A percentile compares a stretch with the other conserved stretches of the same genome.
Evolutionary conservation across 495 filamentous ascomycete species (phyloP).

Genomic region (Penicillium odoratum): DNA sequence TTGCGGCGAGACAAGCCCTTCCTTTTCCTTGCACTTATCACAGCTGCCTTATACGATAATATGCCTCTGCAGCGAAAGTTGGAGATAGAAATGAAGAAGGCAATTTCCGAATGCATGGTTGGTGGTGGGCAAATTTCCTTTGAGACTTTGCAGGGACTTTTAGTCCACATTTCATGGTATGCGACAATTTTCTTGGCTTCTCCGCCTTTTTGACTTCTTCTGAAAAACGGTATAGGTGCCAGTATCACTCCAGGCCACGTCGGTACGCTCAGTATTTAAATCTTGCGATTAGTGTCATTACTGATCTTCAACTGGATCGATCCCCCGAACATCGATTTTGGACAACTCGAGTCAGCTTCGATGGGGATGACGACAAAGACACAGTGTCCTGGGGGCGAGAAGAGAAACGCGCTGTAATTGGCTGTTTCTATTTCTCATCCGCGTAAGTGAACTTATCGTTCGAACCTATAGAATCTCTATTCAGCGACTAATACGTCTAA

Average conservation of each 20-base stretch:
- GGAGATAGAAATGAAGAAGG: slow-evolving; percentile 28
- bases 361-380: background rate
- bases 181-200: background rate
- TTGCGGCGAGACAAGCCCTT: slow-evolving; percentile 33
- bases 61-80: slow-evolving; percentile 38
- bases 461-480: background rate
- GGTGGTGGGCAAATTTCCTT: slow-evolving; percentile 25
- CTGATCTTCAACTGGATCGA: slow-evolving; percentile 42
- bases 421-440: slow-evolving; percentile 26
- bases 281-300: slow-evolving; percentile 43
- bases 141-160: slow-evolving; percentile 40
- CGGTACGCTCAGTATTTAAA: slow-evolving; percentile 40
- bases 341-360: background rate
- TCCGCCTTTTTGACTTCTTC: background rate
- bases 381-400: slow-evolving; percentile 13
- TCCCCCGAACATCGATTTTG: slow-evolving; percentile 15
- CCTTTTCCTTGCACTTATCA: slow-evolving; percentile 36
- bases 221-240: slow-evolving; percentile 13
- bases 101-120: background rate
- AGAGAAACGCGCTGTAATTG: slow-evolving; percentile 23
- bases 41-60: slow-evolving; percentile 39
- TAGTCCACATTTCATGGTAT: slow-evolving; percentile 41
- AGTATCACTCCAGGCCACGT: slow-evolving; percentile 36
- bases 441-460: slow-evolving; percentile 10
- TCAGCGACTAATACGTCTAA: slow-evolving; percentile 1